Conservation (phyloP, 257 asterid species). For the Plantago major region DNA sequence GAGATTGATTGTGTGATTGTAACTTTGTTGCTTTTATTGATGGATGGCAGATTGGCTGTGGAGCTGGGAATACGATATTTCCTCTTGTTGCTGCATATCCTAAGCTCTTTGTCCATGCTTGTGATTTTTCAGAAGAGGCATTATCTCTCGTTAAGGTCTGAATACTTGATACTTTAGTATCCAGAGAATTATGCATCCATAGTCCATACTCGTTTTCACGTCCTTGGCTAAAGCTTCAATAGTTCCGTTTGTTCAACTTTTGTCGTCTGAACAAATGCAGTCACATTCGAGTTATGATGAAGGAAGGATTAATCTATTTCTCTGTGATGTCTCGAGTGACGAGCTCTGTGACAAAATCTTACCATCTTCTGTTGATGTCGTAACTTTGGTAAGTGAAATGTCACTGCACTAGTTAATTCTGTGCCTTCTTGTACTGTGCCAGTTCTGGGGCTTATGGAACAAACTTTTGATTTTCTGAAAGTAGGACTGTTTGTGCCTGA, state of each 20-base stretch:
- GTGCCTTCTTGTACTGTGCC: not conserved
- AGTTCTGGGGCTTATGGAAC: not conserved
- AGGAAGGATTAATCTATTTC: slow-evolving; percentile 46
- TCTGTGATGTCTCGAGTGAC: slow-evolving; percentile 63
- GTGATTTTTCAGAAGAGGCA: slow-evolving; percentile 74
- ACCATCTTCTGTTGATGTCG: slow-evolving; percentile 68
- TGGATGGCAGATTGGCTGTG: slow-evolving; percentile 67
- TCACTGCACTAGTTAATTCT: not conserved
- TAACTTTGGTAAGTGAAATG: slow-evolving; percentile 59
- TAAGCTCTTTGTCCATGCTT: slow-evolving; percentile 58
- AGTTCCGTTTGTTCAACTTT: slow-evolving; percentile 16
- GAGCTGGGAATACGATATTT: slow-evolving; percentile 72
- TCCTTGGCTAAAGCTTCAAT: not conserved
- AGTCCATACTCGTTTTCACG: too few species aligned
- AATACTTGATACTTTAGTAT: not conserved
- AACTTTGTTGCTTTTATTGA: not conserved
- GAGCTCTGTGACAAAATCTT: slow-evolving; percentile 44
- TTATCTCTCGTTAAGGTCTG: slow-evolving; percentile 65
- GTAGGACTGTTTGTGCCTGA: slow-evolving; percentile 13
- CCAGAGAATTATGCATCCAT: too few species aligned
- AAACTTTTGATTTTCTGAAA: slow-evolving; percentile 6
- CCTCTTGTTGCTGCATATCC: slow-evolving; percentile 72
- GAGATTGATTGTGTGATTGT: not conserved
- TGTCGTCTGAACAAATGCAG: slow-evolving; percentile 38
- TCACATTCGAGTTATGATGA: slow-evolving; percentile 40